Base-by-base conservation (phyloP, 1,284 basidiomycete species). In the Pisolithus thermaeus region DNA sequence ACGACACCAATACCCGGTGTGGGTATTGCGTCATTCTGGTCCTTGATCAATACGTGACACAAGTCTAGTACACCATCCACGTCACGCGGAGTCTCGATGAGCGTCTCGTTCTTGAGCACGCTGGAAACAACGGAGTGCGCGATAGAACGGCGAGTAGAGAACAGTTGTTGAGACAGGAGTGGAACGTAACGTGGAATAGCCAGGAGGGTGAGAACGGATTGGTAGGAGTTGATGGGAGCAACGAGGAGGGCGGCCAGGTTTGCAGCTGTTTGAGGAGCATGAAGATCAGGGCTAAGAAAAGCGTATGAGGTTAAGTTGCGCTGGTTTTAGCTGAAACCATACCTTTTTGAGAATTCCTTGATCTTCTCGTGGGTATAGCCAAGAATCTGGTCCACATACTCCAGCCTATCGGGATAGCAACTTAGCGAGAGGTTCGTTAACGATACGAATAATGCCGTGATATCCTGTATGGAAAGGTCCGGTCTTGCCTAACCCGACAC, bases 361-460 rank as follows among this genome's bases (percentile, higher is more conserved):
- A 92, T 82, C 69, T 97, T 97, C 40, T 82, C 78, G 6, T 84
- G 82, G 1, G 92, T 90, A 63, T 94, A 97, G 1, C 82, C 83
- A 50, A 97, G 76, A 12, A 97, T 85, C 70, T 97, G 93, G 61
- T 97, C 92, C 37, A 97, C 91, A 62, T 97, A 97, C 74, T 96
- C 92, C 48, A 97, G 77, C 54, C 90, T 78, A 65, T 97, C 93
- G 3, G 95, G 94, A 67, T 97, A 97, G 67, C 94, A 97, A 69
- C 90, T 94, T 36, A 97, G 74, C 1, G 92, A 94, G 11, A 97
- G 78, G 67, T 97, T 97, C 39, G 90, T 90, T 37, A 97, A 74
- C 1, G 95, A 97, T 6, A 97, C 94, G 51, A 96, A 77, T 16
- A 97, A 81, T 0, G 93, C 94, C 0, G 94, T 97, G 63, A 96